Conservation (phyloP, 1,284 basidiomycete genomes). For the Fomitiporia mediterranea region DNA sequence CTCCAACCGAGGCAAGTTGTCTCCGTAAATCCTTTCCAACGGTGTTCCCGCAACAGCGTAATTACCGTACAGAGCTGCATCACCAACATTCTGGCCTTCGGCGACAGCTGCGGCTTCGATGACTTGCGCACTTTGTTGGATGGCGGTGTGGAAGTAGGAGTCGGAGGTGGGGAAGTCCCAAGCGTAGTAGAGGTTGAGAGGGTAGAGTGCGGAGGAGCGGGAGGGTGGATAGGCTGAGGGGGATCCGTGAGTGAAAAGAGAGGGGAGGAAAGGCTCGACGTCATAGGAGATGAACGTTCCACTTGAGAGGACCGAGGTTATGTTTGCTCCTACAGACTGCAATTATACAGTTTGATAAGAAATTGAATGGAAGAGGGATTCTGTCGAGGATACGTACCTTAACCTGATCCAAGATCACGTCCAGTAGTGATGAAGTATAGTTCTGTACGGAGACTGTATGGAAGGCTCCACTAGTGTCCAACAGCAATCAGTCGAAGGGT, state of each 20-base stretch:
- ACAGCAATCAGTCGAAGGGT: background rate
- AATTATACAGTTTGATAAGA: background rate
- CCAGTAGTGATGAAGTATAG: conserved; percentile 38
- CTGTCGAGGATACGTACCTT: conserved; percentile 30
- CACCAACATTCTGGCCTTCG: conserved; percentile 40
- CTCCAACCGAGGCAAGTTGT: conserved; percentile 22
- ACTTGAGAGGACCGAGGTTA: conserved; percentile 26
- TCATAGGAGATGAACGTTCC: conserved; percentile 44
- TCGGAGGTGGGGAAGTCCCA: conserved; percentile 39
- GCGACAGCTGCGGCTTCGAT: conserved; percentile 36
- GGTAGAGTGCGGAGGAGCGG: conserved; percentile 36
- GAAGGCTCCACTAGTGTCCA: conserved; percentile 38
- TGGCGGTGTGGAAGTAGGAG: conserved; percentile 34
- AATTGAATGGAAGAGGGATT: background rate
- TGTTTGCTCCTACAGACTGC: conserved; percentile 35
- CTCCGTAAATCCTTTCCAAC: conserved; percentile 37
- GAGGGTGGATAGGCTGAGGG: conserved; percentile 28
- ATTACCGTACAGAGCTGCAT: conserved; percentile 46
- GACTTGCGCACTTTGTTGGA: conserved; percentile 34
- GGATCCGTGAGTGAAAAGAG: conserved; percentile 37
- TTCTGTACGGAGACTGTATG: conserved; percentile 43
- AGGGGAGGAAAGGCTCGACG: conserved; percentile 51
- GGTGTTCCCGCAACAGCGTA: conserved; percentile 48
- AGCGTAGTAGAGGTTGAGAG: conserved; percentile 45
- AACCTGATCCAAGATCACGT: conserved; percentile 47